Percentiles rank a stretch among this genome's conserved stretches.
Conservation (phyloP, 257 asterid genomes). For the Henckelia pumila region DNA sequence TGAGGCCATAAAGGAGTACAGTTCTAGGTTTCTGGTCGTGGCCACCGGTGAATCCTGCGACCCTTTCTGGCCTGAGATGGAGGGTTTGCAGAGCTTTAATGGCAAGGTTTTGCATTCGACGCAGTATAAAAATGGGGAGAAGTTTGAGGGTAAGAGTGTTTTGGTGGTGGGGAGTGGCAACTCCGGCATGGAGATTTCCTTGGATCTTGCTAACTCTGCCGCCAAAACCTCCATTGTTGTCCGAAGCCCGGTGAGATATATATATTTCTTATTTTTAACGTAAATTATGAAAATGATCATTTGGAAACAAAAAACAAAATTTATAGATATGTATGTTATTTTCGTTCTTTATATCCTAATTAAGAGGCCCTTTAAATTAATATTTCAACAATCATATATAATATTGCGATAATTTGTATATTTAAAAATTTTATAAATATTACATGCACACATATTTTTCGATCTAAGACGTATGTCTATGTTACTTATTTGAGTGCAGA, state of each 20-base stretch:
- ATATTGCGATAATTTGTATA: too few species aligned
- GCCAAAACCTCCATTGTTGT: constrained; percentile 64
- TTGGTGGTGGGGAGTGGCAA: constrained; percentile 88
- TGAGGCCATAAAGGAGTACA: constrained; percentile 41
- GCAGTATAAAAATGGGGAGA: constrained; percentile 43
- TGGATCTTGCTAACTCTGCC: constrained; percentile 60
- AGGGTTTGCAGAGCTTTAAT: constrained; percentile 42
- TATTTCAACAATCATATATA: too few species aligned
- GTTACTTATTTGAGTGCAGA: constrained; percentile 33
- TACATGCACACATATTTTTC: too few species aligned
- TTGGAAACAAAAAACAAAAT: too few species aligned
- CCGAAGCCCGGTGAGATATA: constrained; percentile 61
- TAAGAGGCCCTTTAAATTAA: too few species aligned
- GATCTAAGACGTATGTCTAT: too few species aligned
- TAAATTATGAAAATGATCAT: too few species aligned
- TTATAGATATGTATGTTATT: too few species aligned
- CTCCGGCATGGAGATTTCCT: constrained; percentile 88
- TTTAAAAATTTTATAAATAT: too few species aligned
- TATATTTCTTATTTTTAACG: too few species aligned
- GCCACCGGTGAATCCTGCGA: constrained; percentile 72
- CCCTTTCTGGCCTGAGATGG: constrained; percentile 43
- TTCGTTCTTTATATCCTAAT: too few species aligned
- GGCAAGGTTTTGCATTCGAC: constrained; percentile 75
- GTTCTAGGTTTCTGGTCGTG: constrained; percentile 58
- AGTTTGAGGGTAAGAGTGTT: constrained; percentile 36